phyloP scores from a whole-genome alignment of 139 green algal species.

The Zygnema cylindricum region DNA sequence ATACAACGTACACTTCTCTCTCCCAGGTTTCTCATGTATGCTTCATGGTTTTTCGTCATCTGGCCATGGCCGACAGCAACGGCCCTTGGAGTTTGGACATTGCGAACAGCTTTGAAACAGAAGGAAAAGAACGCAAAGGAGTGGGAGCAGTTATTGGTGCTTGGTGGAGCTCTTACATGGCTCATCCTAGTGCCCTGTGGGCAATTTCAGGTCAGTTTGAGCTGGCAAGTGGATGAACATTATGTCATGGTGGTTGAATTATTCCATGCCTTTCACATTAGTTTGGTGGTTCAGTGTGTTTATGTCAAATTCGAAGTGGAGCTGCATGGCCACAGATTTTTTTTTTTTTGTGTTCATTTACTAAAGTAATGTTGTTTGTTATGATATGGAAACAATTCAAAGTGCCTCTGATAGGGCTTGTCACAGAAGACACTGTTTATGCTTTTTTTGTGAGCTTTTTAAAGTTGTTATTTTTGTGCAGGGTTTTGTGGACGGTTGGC shows the following conservation, averaged over 20 bases:
- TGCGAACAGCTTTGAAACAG: constrained; percentile 7
- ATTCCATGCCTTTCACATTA: too few relatives aligned
- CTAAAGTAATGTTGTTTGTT: too few relatives aligned
- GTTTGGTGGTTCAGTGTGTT: too few relatives aligned
- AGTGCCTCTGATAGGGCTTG: too few relatives aligned
- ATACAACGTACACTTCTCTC: constrained; percentile 13
- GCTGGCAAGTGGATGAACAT: too few relatives aligned
- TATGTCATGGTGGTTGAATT: too few relatives aligned
- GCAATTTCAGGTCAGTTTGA: constrained; percentile 35
- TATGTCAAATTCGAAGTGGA: too few relatives aligned
- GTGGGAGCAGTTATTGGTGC: constrained; percentile 53
- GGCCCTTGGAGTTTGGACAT: constrained; percentile 25
- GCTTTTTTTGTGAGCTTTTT: too few relatives aligned
- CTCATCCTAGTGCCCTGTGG: constrained; percentile 48
- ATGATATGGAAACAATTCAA: too few relatives aligned
- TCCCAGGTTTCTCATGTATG: constrained; percentile 30
- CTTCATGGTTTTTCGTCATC: constrained; percentile 38
- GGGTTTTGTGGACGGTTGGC: constrained; percentile 52
- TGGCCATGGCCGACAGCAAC: constrained; percentile 44
- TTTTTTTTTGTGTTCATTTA: too few relatives aligned
- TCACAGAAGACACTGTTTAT: too few relatives aligned
- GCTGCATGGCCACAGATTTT: too few relatives aligned
- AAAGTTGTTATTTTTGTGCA: constrained; percentile 19
- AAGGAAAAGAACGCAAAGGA: constrained; percentile 13
- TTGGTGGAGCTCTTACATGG: constrained; percentile 47